Evolutionary conservation across 2,329 filamentous ascomycete genomes (phyloP), one percentile per base, ranked within the genome.

Genomic region (Triangularia verruculosa): DNA sequence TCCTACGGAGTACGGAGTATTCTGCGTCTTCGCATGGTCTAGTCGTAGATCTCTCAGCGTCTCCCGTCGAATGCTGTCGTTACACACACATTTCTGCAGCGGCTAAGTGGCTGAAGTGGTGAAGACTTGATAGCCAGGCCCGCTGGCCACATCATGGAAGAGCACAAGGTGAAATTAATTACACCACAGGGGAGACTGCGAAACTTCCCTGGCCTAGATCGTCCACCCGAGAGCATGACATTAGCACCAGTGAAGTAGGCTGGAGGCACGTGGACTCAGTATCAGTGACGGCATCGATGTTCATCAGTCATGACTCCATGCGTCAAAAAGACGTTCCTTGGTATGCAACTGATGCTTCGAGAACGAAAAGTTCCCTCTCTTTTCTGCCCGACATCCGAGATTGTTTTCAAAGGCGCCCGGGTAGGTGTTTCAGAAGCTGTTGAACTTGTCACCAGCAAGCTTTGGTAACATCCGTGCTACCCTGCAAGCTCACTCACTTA

Each of bases 381-480:
- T 57, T 20, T 15, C 59, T 56, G 22, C 17, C 27, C 43, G 39
- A 56, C 55, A 61, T 61, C 58, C 61, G 55, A 62, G 22, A 34
- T 28, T 61, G 24, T 65, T 12, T 24, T 59, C 59, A 61, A 56
- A 59, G 58, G 51, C 20, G 52, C 20, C 59, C 24, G 13, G 30
- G 62, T 20, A 20, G 30, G 54, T 28, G 61, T 63, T 63, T 65
- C 61, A 65, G 32, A 43, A 47, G 39, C 17, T 47, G 39, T 47
- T 47, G 39, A 20, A 17, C 39, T 47, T 47, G n/a, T 47, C 39
- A 47, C 9, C 39, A 47, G 39, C 39, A 47, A 47, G 39, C 39
- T 47, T 47, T 47, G 39, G 39, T 47, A 20, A 47, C 39, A 47
- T 47, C 17, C n/a, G 39, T 47, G 39, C 39, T 47, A 47, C 39